Base-by-base conservation (phyloP, 371 early-diverging fungal species). In the Rhizomucor miehei region DNA sequence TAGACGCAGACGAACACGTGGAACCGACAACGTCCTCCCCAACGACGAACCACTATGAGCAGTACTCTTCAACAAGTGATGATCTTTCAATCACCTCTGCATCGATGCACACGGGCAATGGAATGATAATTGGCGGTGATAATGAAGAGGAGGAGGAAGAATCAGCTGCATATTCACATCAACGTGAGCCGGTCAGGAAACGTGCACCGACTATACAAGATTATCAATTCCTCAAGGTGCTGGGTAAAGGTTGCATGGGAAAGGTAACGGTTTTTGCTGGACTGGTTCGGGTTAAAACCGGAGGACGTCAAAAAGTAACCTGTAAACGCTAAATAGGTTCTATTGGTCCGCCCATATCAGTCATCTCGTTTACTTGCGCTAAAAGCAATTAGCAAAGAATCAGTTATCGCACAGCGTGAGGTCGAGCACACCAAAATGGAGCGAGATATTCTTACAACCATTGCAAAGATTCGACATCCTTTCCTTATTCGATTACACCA, bases 311-410 rank as follows among this genome's bases (percentile, higher is more conserved):
- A n/a, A 20, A 12, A 34, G 38, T 10, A 23, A n/a, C 2, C 6
- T 8, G 19, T 39, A 9, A 38, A 19, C 12, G 3, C 6, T 39
- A 29, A 17, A 44, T 20, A 95, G 56, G 74, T 99, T 13, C 92
- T 92, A 74, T 89, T 99, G 69, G 96, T 99, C 11, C 91, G 82
- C 84, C 25, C 51, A 23, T 44, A 77, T 43, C 56, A 48, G 16
- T 58, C 73, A 24, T 57, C 65, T 1, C 79, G 86, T 35, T 73
- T 91, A 17, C 90, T 89, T 52, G 99, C 98, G 9, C 84, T 99
- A 62, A 99, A 99, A 71, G 94, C 96, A 0, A 79, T 99, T 24
- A 94, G 92, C 69, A 99, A 99, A 72, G 89, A 91, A 57, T 86
- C 83, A 44, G 90, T 98, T 34, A 80, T 92, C 40, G 82, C 89